Percentiles rank a stretch among this genome's conserved stretches.
phyloP scores from a whole-genome alignment of 1,284 basidiomycete genomes.

The Cryptococcus wingfieldii region DNA sequence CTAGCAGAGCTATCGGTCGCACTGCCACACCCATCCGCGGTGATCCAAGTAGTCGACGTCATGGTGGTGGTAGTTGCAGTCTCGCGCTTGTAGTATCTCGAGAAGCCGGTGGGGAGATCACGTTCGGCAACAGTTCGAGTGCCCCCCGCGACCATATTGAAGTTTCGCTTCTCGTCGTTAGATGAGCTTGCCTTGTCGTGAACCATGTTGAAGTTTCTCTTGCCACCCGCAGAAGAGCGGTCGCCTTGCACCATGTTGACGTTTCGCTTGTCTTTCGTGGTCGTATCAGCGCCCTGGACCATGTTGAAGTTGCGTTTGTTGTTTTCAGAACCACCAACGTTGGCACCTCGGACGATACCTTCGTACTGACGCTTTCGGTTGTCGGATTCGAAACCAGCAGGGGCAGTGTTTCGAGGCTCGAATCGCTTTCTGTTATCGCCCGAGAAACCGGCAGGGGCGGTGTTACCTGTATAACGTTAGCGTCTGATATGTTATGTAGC shows the following conservation, averaged over 20 bases:
- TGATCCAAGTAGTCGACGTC: constrained; percentile 14
- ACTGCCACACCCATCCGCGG: constrained; percentile 7
- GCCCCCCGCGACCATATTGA: too few relatives aligned
- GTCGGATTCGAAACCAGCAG: background rate
- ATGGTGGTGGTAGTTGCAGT: constrained; percentile 1
- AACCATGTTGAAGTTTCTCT: too few relatives aligned
- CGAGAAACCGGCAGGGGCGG: background rate
- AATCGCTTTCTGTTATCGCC: background rate
- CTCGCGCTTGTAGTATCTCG: constrained; percentile 4
- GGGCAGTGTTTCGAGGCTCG: constrained; percentile 2
- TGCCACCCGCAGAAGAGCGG: too few relatives aligned
- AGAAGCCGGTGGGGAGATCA: background rate
- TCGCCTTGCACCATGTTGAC: background rate
- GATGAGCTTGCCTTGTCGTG: too few relatives aligned
- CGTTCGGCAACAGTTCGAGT: background rate
- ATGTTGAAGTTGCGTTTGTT: background rate
- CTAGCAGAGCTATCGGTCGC: background rate
- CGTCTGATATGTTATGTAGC: background rate
- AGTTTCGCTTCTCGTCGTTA: too few relatives aligned
- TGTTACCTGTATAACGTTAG: background rate
- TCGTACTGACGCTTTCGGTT: background rate
- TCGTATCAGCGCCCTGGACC: background rate
- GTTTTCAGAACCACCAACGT: background rate
- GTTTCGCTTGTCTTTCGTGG: background rate
- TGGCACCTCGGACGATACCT: background rate